These are phyloP conservation scores for Elaeis guineensis DNA, from an alignment of 176 grass and related monocot genomes.

Conservation along the genomic window DNA sequence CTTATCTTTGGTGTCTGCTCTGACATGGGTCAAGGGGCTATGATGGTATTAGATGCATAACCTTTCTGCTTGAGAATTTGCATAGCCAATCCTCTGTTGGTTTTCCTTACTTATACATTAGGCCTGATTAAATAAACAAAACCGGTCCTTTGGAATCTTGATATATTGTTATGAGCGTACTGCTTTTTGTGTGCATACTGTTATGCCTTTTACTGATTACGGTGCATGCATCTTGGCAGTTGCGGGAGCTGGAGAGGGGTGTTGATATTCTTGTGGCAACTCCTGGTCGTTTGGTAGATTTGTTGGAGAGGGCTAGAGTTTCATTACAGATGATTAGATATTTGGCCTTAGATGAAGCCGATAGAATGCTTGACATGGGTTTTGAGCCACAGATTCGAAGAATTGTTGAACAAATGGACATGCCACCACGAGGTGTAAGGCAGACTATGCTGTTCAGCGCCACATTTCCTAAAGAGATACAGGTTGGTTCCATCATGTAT, in stretches of 20 bases:
- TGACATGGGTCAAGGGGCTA: too few relatives aligned
- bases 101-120: too few relatives aligned
- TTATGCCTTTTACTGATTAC: neutral
- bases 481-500: constrained; percentile 35
- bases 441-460: constrained; percentile 99
- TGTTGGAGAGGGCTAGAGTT: constrained; percentile 85
- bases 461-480: constrained; percentile 95
- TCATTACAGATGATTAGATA: constrained; percentile 79
- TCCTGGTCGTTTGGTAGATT: constrained; percentile 89
- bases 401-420: constrained; percentile 93
- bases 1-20: too few relatives aligned
- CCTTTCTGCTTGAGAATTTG: too few relatives aligned
- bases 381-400: constrained; percentile 96
- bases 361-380: constrained; percentile 98
- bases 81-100: too few relatives aligned
- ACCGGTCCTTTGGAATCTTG: too few relatives aligned
- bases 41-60: too few relatives aligned
- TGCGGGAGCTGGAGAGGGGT: constrained; percentile 89
- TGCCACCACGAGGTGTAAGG: constrained; percentile 68
- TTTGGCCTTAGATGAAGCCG: constrained; percentile 89
- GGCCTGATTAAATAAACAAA: too few relatives aligned
- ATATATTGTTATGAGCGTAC: too few relatives aligned
- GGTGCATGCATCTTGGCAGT: constrained; percentile 30
- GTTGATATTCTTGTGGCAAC: constrained; percentile 97
- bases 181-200: too few relatives aligned